Conservation (phyloP, 331 rosid genomes). For the Pyracantha coccinea region DNA sequence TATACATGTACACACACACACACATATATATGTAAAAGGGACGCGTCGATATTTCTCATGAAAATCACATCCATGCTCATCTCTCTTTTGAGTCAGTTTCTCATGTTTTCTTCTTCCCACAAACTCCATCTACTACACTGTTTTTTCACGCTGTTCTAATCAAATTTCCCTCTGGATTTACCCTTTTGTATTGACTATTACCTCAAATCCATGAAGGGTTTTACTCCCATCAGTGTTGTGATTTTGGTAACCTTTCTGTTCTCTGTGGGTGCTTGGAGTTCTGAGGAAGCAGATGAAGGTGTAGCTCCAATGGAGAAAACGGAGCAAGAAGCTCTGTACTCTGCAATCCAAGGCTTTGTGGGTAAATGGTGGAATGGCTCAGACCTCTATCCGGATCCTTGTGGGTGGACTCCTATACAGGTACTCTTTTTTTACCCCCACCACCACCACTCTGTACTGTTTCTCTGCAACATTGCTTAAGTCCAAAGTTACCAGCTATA, state of each 20-base stretch:
- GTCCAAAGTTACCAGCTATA: background rate
- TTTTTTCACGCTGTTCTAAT: background rate
- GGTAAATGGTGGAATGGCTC: constrained; percentile 98
- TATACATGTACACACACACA: background rate
- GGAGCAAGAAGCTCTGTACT: constrained; percentile 64
- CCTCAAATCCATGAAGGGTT: constrained; percentile 24
- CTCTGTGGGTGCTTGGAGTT: constrained; percentile 28
- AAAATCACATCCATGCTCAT: background rate
- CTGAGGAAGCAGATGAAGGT: constrained; percentile 38
- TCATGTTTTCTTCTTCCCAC: background rate
- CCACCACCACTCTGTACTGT: background rate
- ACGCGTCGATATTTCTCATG: constrained; percentile 18
- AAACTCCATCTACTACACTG: background rate
- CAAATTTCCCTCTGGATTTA: background rate
- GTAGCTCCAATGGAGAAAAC: constrained; percentile 72
- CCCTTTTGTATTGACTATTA: background rate
- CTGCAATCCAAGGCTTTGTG: constrained; percentile 86
- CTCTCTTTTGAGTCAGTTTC: constrained; percentile 8
- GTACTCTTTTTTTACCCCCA: constrained; percentile 16
- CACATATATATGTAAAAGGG: background rate
- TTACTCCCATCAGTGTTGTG: constrained; percentile 1
- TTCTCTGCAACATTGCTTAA: background rate
- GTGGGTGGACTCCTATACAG: constrained; percentile 98
- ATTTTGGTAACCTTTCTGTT: constrained; percentile 27
- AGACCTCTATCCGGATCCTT: constrained; percentile 95